Percentiles rank a stretch among this genome's conserved stretches.
These are phyloP conservation scores for Fusarium lyarnte DNA, from an alignment of 2,329 filamentous ascomycete genomes.

Conservation along the genomic window DNA sequence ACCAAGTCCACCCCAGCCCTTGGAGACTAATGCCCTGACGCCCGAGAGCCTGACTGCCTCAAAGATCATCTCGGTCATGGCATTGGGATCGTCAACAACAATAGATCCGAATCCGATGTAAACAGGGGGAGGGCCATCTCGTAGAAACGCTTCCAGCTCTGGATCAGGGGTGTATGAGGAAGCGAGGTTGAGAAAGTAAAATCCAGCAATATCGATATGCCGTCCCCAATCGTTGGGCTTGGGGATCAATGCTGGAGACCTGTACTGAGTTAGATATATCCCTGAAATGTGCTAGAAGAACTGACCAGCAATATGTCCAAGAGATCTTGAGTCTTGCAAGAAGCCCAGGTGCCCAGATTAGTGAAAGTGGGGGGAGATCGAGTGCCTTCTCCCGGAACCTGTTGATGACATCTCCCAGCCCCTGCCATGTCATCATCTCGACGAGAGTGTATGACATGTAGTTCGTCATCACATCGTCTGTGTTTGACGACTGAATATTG, in stretches of 20 bases:
- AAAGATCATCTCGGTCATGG: conserved; percentile 76
- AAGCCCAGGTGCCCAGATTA: conserved; percentile 85
- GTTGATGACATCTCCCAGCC: conserved; percentile 90
- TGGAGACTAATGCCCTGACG: conserved; percentile 82
- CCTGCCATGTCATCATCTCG: conserved; percentile 94
- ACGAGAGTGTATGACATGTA: conserved; percentile 86
- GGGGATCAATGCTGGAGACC: conserved; percentile 78
- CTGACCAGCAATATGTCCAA: conserved; percentile 87
- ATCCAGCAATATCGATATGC: conserved; percentile 78
- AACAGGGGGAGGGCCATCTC: conserved; percentile 74
- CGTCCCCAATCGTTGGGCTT: conserved; percentile 80
- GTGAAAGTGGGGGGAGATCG: conserved; percentile 78
- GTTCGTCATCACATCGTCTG: conserved; percentile 80
- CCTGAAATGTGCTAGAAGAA: neutral
- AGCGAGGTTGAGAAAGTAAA: conserved; percentile 77
- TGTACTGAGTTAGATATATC: conserved; percentile 23
- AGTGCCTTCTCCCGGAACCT: conserved; percentile 80
- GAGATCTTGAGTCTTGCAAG: conserved; percentile 80
- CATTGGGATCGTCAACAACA: conserved; percentile 79
- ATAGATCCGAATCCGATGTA: conserved; percentile 89
- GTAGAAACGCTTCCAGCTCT: conserved; percentile 73
- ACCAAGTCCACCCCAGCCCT: conserved; percentile 88
- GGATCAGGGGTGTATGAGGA: conserved; percentile 72
- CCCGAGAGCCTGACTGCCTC: conserved; percentile 73
- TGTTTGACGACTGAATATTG: conserved; percentile 80